Percentiles rank a stretch among this genome's conserved stretches.
Conservation (phyloP, 1,139 yeast species). For the Yamadazyma diddensiae region DNA sequence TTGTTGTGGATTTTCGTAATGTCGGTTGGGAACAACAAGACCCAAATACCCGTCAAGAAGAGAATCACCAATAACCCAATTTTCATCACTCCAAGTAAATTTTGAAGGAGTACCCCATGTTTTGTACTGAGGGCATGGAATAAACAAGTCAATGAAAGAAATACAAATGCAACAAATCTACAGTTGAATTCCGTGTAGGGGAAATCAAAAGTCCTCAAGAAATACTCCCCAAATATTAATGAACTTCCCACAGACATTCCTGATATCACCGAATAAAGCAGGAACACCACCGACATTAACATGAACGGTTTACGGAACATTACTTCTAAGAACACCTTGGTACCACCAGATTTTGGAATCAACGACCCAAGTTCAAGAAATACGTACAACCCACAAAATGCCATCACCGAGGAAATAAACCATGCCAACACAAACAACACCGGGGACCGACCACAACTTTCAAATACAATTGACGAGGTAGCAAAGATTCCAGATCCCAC, state of each 20-base stretch:
- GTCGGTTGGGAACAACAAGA: conserved; percentile 39
- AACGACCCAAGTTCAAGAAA: conserved; percentile 68
- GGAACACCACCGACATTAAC: conserved; percentile 58
- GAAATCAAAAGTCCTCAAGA: conserved; percentile 48
- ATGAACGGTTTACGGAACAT: conserved; percentile 59
- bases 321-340: conserved; percentile 66
- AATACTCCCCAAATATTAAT: conserved; percentile 69
- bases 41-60: conserved; percentile 50
- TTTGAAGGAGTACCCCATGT: conserved; percentile 55
- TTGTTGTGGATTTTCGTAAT: conserved; percentile 42
- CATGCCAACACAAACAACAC: conserved; percentile 58
- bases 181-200: conserved; percentile 35
- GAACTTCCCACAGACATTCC: conserved; percentile 67
- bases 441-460: conserved; percentile 67
- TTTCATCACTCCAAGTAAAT: conserved; percentile 55
- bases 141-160: conserved; percentile 40
- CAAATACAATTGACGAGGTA: conserved; percentile 63
- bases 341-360: conserved; percentile 73
- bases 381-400: conserved; percentile 64
- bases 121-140: conserved; percentile 55
- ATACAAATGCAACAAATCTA: conserved; percentile 42
- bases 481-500: conserved; percentile 81
- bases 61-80: conserved; percentile 46
- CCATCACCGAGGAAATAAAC: conserved; percentile 56
- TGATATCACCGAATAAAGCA: conserved; percentile 54